Conservation (phyloP, 2,329 filamentous ascomycete genomes). For the Pezicula carpinea region DNA sequence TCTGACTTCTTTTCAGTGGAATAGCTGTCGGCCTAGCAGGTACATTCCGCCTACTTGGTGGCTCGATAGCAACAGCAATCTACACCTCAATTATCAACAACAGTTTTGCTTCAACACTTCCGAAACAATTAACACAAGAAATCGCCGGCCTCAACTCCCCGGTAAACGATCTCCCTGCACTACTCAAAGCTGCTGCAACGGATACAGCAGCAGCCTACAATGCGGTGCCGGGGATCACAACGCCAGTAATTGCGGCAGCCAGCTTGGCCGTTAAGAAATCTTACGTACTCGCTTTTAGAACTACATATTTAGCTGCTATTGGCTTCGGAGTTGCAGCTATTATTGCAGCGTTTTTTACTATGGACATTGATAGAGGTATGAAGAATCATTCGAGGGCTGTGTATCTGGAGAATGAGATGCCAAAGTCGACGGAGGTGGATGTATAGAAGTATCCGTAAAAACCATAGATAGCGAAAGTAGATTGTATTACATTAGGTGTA, state of each 20-base stretch:
- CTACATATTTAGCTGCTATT: conserved; percentile 32
- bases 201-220: not conserved
- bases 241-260: conserved; percentile 23
- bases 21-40: conserved; percentile 33
- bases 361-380: conserved; percentile 27
- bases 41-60: conserved; percentile 33
- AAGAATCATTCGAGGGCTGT: conserved; percentile 27
- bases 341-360: conserved; percentile 26
- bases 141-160: conserved; percentile 22
- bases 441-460: no score
- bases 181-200: not conserved
- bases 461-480: no score
- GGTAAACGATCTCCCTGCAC: not conserved
- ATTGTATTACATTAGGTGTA: no score
- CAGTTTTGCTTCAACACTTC: conserved; percentile 24
- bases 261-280: conserved; percentile 27
- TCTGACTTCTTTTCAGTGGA: conserved; percentile 17
- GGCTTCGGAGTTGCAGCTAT: conserved; percentile 31
- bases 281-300: conserved; percentile 30
- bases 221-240: conserved; percentile 21
- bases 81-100: conserved; percentile 32
- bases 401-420: conserved; percentile 21
- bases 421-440: not conserved
- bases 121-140: conserved; percentile 25
- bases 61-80: conserved; percentile 34